Percentiles rank a stretch among this genome's conserved stretches.
Conservation (phyloP, 495 filamentous ascomycete genomes). For the Lichenothelia convexa region DNA sequence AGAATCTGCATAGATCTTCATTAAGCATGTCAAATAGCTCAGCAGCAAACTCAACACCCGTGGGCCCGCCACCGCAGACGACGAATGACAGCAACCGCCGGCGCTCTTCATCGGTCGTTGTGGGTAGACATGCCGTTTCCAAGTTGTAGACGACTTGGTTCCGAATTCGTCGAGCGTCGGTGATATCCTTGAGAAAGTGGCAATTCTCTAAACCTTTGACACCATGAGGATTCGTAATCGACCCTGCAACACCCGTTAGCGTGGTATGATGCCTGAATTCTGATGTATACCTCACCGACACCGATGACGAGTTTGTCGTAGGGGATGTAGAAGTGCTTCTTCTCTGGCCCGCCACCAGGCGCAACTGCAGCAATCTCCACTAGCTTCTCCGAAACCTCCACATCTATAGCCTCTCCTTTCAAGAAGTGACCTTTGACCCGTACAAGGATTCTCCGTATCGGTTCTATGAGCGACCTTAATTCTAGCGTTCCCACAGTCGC, state of each 20-base stretch:
- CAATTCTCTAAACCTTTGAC: slow-evolving; percentile 91
- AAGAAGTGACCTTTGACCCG: slow-evolving; percentile 75
- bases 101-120: slow-evolving; percentile 77
- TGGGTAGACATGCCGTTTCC: slow-evolving; percentile 83
- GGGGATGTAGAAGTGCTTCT: slow-evolving; percentile 73
- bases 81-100: slow-evolving; percentile 83
- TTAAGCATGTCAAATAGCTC: slow-evolving; percentile 93
- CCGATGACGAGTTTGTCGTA: slow-evolving; percentile 97
- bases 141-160: slow-evolving; percentile 84
- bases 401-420: slow-evolving; percentile 64
- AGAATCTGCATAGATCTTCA: slow-evolving; percentile 69
- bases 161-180: slow-evolving; percentile 74
- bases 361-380: slow-evolving; percentile 68
- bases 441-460: slow-evolving; percentile 65
- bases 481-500: slow-evolving; percentile 94
- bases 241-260: slow-evolving; percentile 31
- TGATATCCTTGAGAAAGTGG: slow-evolving; percentile 84
- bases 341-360: slow-evolving; percentile 44
- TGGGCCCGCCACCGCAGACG: slow-evolving; percentile 85
- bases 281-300: slow-evolving; percentile 40
- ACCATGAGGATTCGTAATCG: slow-evolving; percentile 83
- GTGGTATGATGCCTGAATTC: neutral
- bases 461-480: slow-evolving; percentile 77
- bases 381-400: slow-evolving; percentile 80
- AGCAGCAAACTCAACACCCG: slow-evolving; percentile 92